phyloP scores from a whole-genome alignment of 1,284 basidiomycete species.

The Papiliotrema nemorosa region DNA sequence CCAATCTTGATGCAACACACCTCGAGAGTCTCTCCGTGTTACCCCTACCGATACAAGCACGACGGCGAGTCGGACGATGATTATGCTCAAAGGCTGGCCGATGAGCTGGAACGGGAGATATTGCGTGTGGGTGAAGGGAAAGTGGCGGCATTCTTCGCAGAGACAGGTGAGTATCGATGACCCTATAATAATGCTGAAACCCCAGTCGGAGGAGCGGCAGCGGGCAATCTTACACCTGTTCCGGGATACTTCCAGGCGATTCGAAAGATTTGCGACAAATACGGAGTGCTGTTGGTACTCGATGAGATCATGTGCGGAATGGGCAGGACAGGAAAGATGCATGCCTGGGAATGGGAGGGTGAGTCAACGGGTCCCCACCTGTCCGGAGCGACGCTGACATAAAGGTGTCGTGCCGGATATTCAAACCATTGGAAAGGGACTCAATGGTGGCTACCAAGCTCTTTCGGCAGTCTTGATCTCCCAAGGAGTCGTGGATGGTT shows the following conservation, averaged over 20 bases:
- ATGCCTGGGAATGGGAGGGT: slow-evolving; percentile 81
- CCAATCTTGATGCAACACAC: slow-evolving; percentile 18
- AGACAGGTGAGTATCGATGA: slow-evolving; percentile 68
- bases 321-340: slow-evolving; percentile 70
- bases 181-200: slow-evolving; percentile 57
- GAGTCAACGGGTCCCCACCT: slow-evolving; percentile 37
- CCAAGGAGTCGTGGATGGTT: slow-evolving; percentile 64
- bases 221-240: slow-evolving; percentile 53
- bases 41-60: slow-evolving; percentile 68
- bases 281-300: slow-evolving; percentile 78
- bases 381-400: background rate
- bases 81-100: slow-evolving; percentile 68
- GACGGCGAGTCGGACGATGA: slow-evolving; percentile 68
- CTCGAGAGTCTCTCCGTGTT: slow-evolving; percentile 59
- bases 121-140: slow-evolving; percentile 72
- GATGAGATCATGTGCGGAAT: slow-evolving; percentile 86
- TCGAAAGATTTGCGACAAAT: slow-evolving; percentile 80
- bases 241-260: slow-evolving; percentile 57
- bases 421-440: slow-evolving; percentile 78
- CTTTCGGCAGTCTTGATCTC: slow-evolving; percentile 75
- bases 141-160: slow-evolving; percentile 52
- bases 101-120: slow-evolving; percentile 81
- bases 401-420: slow-evolving; percentile 60
- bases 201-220: slow-evolving; percentile 66
- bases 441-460: slow-evolving; percentile 80